phyloP scores from a whole-genome alignment of 805 yeast species.

The Cyberlindnera americana region DNA sequence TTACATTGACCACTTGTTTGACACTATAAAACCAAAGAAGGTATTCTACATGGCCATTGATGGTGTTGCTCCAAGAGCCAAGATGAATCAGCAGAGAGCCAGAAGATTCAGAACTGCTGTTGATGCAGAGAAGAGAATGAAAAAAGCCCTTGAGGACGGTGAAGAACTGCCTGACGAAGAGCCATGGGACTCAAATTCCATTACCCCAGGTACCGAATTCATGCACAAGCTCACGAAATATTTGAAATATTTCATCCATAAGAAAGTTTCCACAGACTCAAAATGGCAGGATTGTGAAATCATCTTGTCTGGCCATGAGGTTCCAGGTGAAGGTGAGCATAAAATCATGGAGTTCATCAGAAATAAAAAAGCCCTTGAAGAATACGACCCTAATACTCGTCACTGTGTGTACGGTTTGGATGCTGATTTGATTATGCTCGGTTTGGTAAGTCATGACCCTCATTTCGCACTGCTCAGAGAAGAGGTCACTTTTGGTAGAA shows the following conservation, averaged over 20 bases:
- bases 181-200: slow-evolving; percentile 94
- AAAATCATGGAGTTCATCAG: slow-evolving; percentile 93
- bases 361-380: slow-evolving; percentile 66
- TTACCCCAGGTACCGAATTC: slow-evolving; percentile 98
- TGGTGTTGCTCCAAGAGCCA: slow-evolving; percentile 98
- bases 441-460: slow-evolving; percentile 90
- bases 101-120: slow-evolving; percentile 90
- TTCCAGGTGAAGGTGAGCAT: slow-evolving; percentile 99
- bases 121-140: slow-evolving; percentile 74
- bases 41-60: slow-evolving; percentile 93
- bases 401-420: slow-evolving; percentile 96
- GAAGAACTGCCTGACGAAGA: slow-evolving; percentile 74
- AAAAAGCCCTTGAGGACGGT: slow-evolving; percentile 72
- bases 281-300: slow-evolving; percentile 92
- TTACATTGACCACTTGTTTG: slow-evolving; percentile 90
- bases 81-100: slow-evolving; percentile 95
- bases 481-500: slow-evolving; percentile 84
- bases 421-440: slow-evolving; percentile 94
- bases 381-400: slow-evolving; percentile 74
- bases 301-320: slow-evolving; percentile 90
- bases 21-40: slow-evolving; percentile 80
- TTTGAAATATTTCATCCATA: slow-evolving; percentile 87
- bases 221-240: slow-evolving; percentile 87
- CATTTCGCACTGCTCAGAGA: slow-evolving; percentile 92
- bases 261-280: slow-evolving; percentile 82